Conservation (phyloP, 768 basidiomycete species). For the Scleroderma citrinum region DNA sequence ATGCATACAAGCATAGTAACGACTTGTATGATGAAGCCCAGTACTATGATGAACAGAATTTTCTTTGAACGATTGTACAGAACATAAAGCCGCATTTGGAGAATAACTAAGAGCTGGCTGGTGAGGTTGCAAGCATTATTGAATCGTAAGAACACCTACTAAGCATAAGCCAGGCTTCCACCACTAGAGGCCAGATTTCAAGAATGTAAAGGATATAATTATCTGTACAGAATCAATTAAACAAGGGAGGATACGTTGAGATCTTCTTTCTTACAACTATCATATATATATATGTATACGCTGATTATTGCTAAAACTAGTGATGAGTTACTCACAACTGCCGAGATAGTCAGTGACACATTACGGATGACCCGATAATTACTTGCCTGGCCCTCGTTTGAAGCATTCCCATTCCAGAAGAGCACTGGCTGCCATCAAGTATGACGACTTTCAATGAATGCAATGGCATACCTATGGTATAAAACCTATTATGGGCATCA, state of each 20-base stretch:
- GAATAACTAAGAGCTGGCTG: conserved; percentile 43
- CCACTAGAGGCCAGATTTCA: not conserved
- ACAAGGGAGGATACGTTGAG: not conserved
- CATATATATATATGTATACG: not conserved
- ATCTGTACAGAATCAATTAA: not conserved
- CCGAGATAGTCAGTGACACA: not conserved
- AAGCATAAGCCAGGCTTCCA: not conserved
- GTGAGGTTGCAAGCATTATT: not conserved
- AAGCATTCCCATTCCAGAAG: not conserved
- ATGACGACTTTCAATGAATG: not conserved
- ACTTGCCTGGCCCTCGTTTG: not conserved
- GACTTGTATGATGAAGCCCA: conserved; percentile 30
- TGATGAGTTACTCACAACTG: too few species aligned
- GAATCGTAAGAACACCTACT: not conserved
- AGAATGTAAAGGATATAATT: not conserved
- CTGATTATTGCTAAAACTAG: too few species aligned
- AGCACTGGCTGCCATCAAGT: not conserved
- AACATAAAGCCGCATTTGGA: conserved; percentile 60
- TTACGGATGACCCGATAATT: not conserved
- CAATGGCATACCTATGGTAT: not conserved
- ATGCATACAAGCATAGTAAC: not conserved
- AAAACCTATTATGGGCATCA: not conserved
- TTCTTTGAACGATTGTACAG: conserved; percentile 50
- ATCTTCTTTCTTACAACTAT: not conserved
- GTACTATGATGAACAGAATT: conserved; percentile 41